Evolutionary conservation across 2,329 filamentous ascomycete species (phyloP).

Genomic region (Xylogone sp.): DNA sequence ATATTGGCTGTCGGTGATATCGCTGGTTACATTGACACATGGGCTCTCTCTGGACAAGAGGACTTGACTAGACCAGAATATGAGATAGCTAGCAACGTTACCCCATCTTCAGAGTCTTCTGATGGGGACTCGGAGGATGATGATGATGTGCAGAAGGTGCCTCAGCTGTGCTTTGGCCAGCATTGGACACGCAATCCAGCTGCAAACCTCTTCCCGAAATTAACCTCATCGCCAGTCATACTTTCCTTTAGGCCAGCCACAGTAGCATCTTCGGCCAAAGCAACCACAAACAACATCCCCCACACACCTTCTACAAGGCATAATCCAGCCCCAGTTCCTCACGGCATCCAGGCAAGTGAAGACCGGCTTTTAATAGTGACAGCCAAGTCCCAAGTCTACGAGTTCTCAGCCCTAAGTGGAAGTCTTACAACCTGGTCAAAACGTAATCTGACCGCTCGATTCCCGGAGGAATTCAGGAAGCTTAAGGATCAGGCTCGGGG

Average conservation of each 20-base stretch:
- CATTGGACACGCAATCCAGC: slow-evolving; percentile 74
- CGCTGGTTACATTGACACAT: slow-evolving; percentile 82
- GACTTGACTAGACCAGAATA: slow-evolving; percentile 37
- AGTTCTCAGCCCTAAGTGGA: slow-evolving; percentile 76
- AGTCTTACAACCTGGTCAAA: slow-evolving; percentile 81
- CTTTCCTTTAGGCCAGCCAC: slow-evolving; percentile 60
- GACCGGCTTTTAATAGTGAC: slow-evolving; percentile 58
- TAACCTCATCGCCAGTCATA: slow-evolving; percentile 60
- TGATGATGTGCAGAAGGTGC: slow-evolving; percentile 45
- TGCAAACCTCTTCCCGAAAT: slow-evolving; percentile 64
- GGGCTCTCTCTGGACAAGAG: slow-evolving; percentile 63
- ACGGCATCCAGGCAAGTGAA: slow-evolving; percentile 50
- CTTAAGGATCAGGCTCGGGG: slow-evolving; percentile 80
- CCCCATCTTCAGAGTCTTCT: slow-evolving; percentile 19
- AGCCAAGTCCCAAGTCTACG: slow-evolving; percentile 63
- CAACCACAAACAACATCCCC: slow-evolving; percentile 40
- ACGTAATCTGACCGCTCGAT: slow-evolving; percentile 69
- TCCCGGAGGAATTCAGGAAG: slow-evolving; percentile 71
- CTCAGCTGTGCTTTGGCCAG: slow-evolving; percentile 51
- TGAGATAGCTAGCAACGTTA: slow-evolving; percentile 32
- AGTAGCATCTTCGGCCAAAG: slow-evolving; percentile 18
- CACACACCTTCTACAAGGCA: slow-evolving; percentile 28
- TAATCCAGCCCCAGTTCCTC: slow-evolving; percentile 27
- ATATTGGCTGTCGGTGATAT: slow-evolving; percentile 78
- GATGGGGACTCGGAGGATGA: slow-evolving; percentile 36